Evolutionary conservation across 331 rosid species (phyloP).

Genomic region (Malus hybrid): DNA sequence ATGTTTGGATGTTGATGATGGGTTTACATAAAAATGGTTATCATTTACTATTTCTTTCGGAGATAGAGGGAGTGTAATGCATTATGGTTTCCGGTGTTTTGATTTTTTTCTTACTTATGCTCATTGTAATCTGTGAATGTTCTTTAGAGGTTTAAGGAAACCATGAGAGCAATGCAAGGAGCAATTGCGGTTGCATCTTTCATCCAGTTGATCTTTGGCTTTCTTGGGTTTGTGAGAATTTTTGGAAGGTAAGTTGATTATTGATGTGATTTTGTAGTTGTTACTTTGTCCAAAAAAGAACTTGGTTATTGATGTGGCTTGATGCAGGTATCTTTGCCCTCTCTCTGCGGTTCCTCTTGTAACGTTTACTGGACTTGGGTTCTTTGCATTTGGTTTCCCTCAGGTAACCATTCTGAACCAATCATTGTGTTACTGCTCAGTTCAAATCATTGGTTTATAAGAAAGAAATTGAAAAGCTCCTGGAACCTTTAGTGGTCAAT

Average conservation of each 20-base stretch:
- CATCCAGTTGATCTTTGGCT: constrained; percentile 60
- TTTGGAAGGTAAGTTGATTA: constrained; percentile 44
- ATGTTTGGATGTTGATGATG: background rate
- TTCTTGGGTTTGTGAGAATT: constrained; percentile 77
- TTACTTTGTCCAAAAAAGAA: constrained; percentile 18
- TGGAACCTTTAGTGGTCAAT: background rate
- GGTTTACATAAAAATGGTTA: background rate
- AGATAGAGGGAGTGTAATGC: background rate
- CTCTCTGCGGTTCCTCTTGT: constrained; percentile 80
- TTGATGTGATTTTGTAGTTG: background rate
- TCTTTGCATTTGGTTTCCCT: constrained; percentile 63
- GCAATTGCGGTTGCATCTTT: constrained; percentile 66
- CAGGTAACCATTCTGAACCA: constrained; percentile 26
- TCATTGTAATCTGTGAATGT: constrained; percentile 1
- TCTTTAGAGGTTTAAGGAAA: constrained; percentile 55
- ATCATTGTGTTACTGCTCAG: background rate
- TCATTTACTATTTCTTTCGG: background rate
- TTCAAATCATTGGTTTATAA: background rate
- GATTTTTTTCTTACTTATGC: constrained; percentile 1
- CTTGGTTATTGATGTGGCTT: background rate
- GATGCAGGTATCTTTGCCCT: constrained; percentile 74
- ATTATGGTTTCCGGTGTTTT: background rate
- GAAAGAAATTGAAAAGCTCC: background rate
- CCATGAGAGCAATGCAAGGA: constrained; percentile 73
- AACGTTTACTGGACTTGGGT: constrained; percentile 80